Conservation (phyloP, 768 basidiomycete genomes). For the Agrocybe chaxingu region DNA sequence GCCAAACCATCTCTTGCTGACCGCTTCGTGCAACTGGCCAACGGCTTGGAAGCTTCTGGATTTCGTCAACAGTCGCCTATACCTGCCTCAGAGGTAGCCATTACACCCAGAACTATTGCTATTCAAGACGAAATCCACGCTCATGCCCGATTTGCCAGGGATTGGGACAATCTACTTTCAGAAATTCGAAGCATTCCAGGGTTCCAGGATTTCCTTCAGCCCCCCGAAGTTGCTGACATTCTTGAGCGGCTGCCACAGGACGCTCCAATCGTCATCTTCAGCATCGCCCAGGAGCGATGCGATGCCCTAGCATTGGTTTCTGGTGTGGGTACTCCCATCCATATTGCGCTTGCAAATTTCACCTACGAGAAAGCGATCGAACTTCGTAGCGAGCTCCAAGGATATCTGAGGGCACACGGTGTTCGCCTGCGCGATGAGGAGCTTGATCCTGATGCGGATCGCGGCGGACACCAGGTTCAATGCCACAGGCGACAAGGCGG, state of each 20-base stretch:
- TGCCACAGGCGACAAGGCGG: neutral
- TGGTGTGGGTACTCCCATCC: neutral
- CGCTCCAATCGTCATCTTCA: conserved; percentile 9
- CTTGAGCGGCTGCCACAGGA: neutral
- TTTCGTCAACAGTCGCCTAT: neutral
- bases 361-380: conserved; percentile 7
- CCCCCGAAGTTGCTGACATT: conserved; percentile 3
- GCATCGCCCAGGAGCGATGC: conserved; percentile 6
- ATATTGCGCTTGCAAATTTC: conserved; percentile 9
- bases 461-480: neutral
- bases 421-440: neutral
- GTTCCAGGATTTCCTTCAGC: conserved; percentile 15
- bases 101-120: conserved; percentile 1
- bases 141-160: conserved; percentile 6
- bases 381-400: neutral
- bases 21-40: neutral
- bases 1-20: conserved; percentile 1
- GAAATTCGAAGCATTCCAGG: conserved; percentile 8
- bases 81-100: neutral
- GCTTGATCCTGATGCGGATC: neutral
- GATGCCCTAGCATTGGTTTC: conserved; percentile 7
- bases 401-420: conserved; percentile 7
- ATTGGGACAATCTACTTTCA: conserved; percentile 12
- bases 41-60: conserved; percentile 2
- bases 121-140: conserved; percentile 1